Conservation (phyloP, 768 basidiomycete genomes). For the Rossbeevera mucosa region DNA sequence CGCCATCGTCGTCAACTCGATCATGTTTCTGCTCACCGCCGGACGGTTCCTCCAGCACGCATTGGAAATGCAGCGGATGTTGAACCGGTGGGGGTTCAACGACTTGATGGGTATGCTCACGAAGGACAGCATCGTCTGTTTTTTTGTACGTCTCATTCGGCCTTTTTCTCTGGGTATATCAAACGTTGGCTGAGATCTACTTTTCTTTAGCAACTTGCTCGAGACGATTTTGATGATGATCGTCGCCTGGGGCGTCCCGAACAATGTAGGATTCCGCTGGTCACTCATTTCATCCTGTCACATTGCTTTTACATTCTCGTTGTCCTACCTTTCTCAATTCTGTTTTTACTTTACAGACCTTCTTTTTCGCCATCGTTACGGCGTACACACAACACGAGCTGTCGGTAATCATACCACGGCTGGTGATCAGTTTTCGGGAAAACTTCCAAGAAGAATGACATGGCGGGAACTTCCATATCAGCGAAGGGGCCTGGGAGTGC, state of each 20-base stretch:
- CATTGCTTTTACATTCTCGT: neutral
- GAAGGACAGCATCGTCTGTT: conserved; percentile 18
- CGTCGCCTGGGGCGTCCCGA: conserved; percentile 9
- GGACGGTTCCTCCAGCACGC: conserved; percentile 14
- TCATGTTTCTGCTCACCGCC: conserved; percentile 15
- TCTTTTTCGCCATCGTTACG: conserved; percentile 9
- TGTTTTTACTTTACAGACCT: neutral
- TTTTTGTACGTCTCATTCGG: conserved; percentile 13
- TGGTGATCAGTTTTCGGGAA: conserved; percentile 21
- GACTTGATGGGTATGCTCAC: conserved; percentile 16
- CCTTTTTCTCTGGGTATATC: neutral
- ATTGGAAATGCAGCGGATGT: conserved; percentile 3
- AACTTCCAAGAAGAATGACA: conserved; percentile 1
- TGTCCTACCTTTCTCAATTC: neutral
- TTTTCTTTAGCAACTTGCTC: conserved; percentile 12
- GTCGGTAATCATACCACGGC: conserved; percentile 16
- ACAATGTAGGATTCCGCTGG: conserved; percentile 6
- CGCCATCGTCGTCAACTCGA: conserved; percentile 3
- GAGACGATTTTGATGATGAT: conserved; percentile 17
- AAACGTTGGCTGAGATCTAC: neutral
- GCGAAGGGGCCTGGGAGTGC: neutral
- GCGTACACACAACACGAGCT: conserved; percentile 18
- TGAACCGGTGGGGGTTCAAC: conserved; percentile 6
- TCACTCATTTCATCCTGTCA: neutral
- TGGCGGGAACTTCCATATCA: neutral